Evolutionary conservation across 345 rosid species (phyloP).

Genomic region (Arabidopsis suecica): DNA sequence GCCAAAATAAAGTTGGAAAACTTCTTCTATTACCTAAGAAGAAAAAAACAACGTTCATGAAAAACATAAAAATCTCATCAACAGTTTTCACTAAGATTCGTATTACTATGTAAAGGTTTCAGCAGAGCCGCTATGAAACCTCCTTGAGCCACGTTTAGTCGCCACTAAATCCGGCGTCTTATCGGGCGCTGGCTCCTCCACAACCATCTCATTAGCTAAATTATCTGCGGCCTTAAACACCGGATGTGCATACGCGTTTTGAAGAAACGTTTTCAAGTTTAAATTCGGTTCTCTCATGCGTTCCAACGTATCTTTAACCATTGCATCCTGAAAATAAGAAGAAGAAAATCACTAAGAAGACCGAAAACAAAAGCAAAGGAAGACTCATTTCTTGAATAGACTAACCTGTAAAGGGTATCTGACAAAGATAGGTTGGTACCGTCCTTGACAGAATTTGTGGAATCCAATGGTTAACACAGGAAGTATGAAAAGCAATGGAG

Average conservation of each 20-base stretch:
- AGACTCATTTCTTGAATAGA: not conserved
- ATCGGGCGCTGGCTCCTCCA: conserved; percentile 50
- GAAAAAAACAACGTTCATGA: not conserved
- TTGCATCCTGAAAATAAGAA: conserved; percentile 65
- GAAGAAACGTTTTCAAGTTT: conserved; percentile 79
- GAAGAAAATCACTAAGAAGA: not conserved
- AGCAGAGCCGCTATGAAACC: conserved; percentile 50
- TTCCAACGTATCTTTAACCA: conserved; percentile 92
- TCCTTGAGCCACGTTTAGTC: conserved; percentile 69
- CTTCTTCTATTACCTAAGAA: conserved; percentile 9
- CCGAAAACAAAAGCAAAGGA: not conserved
- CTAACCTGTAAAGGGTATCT: conserved; percentile 83
- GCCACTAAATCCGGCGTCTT: conserved; percentile 59
- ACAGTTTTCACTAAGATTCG: not conserved
- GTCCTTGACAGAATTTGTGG: conserved; percentile 83
- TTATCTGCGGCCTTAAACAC: conserved; percentile 69
- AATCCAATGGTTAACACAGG: conserved; percentile 82
- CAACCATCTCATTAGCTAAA: conserved; percentile 41
- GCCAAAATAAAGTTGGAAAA: not conserved
- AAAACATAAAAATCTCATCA: conserved; percentile 2
- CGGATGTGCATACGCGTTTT: conserved; percentile 73
- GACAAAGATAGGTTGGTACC: conserved; percentile 79
- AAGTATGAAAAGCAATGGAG: conserved; percentile 85
- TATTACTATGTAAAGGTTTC: conserved; percentile 12
- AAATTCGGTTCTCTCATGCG: conserved; percentile 75